phyloP scores from a whole-genome alignment of 1,284 basidiomycete species.

The Naganishia liquefaciens region DNA sequence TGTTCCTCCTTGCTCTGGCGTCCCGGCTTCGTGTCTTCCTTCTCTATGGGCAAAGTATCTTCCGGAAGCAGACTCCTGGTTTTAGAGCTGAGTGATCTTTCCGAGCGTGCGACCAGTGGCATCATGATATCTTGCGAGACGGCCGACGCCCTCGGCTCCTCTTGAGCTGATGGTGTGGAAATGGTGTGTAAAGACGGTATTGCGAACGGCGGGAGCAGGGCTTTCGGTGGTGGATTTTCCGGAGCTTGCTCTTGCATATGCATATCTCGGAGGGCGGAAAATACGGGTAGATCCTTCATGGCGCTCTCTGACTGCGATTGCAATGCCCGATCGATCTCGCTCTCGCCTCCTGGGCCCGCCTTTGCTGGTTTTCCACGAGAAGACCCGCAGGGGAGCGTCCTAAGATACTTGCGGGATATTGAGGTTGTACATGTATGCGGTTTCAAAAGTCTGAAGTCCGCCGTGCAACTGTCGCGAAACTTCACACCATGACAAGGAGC shows the following conservation, averaged over 20 bases:
- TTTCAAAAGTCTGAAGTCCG: slow-evolving; percentile 25
- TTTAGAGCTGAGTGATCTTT: background rate
- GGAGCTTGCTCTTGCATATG: slow-evolving; percentile 16
- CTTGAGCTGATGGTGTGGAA: background rate
- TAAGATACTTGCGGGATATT: slow-evolving; percentile 1
- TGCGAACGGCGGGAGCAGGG: background rate
- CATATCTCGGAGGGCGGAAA: slow-evolving; percentile 18
- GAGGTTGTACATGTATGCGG: slow-evolving; percentile 25
- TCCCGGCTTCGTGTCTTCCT: background rate
- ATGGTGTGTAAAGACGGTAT: background rate
- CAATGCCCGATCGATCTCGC: slow-evolving; percentile 7
- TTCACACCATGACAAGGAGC: background rate
- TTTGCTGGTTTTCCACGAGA: background rate
- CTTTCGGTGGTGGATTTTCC: slow-evolving; percentile 5
- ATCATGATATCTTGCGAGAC: slow-evolving; percentile 16
- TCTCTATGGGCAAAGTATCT: background rate
- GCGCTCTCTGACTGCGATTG: slow-evolving; percentile 15
- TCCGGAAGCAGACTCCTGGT: background rate
- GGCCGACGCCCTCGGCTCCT: background rate
- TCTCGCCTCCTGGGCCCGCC: background rate
- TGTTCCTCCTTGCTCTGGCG: background rate
- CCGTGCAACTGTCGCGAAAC: slow-evolving; percentile 18
- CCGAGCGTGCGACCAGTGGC: background rate
- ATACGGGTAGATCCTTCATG: slow-evolving; percentile 14
- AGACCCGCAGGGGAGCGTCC: slow-evolving; percentile 12